A percentile compares a stretch with the other conserved stretches of the same genome.
Evolutionary conservation across 2,329 filamentous ascomycete genomes (phyloP).

Genomic region (Pseudohalonectria lignicola): DNA sequence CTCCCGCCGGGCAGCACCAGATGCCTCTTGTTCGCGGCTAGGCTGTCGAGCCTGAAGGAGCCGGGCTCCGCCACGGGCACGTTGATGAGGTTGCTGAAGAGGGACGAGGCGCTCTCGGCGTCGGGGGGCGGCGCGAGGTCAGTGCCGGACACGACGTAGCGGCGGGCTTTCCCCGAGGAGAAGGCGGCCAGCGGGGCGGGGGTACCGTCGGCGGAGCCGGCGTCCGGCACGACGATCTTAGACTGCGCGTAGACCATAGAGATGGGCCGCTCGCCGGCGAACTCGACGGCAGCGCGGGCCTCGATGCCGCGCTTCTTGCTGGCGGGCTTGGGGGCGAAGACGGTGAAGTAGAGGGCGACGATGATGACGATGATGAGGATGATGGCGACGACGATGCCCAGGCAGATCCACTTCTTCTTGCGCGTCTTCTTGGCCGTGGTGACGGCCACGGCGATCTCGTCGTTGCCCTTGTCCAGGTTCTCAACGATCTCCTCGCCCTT

Average conservation of each 20-base stretch:
- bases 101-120: constrained; percentile 1
- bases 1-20: neutral
- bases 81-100: constrained; percentile 1
- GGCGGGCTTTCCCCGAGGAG: neutral
- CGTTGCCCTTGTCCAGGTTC: constrained; percentile 77
- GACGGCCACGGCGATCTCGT: constrained; percentile 72
- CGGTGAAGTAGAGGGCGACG: constrained; percentile 36
- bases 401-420: constrained; percentile 95
- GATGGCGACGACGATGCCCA: constrained; percentile 57
- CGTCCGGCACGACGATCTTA: constrained; percentile 10
- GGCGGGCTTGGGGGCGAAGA: constrained; percentile 25
- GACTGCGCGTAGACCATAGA: constrained; percentile 11
- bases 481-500: constrained; percentile 78
- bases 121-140: neutral
- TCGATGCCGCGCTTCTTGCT: constrained; percentile 16
- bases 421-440: constrained; percentile 68
- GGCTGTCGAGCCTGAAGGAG: constrained; percentile 8
- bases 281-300: constrained; percentile 10
- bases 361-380: constrained; percentile 39
- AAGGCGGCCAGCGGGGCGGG: constrained; percentile 4
- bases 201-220: no score
- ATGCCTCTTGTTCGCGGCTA: constrained; percentile 2
- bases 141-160: neutral
- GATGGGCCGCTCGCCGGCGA: constrained; percentile 10
- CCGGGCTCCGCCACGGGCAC: neutral